Percentiles rank a stretch among this genome's conserved stretches.
Conservation (phyloP, 139 green algal species). For the Edaphochlamys debaryana region DNA sequence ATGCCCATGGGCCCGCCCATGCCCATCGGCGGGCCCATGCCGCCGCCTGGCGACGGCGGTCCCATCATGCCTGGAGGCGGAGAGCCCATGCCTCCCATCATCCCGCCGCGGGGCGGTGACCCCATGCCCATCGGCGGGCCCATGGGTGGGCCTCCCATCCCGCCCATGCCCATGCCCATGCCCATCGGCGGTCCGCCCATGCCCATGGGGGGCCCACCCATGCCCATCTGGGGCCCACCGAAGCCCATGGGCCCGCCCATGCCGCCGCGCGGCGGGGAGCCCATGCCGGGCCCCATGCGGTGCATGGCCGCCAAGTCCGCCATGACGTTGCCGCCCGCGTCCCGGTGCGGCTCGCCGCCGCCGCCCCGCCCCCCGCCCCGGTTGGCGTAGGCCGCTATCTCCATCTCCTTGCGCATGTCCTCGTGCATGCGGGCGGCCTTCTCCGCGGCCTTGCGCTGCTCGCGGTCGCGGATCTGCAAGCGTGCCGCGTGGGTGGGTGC, state of each 20-base stretch:
- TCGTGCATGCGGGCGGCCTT: conserved; percentile 37
- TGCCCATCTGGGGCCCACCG: background rate
- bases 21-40: background rate
- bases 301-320: background rate
- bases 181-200: background rate
- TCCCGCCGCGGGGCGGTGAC: background rate
- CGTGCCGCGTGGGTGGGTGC: too few species aligned
- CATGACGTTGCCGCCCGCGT: conserved; percentile 1
- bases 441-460: conserved; percentile 40
- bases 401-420: conserved; percentile 33
- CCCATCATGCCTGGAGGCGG: too few species aligned
- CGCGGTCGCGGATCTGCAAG: conserved; percentile 47
- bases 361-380: background rate
- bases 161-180: conserved; percentile 20
- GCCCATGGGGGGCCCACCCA: background rate
- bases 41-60: too few species aligned
- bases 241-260: background rate
- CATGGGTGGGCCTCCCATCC: background rate
- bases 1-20: background rate
- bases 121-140: background rate
- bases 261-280: background rate
- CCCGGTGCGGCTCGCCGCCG: conserved; percentile 2
- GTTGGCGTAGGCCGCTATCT: background rate
- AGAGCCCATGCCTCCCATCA: conserved; percentile 1
- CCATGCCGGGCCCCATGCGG: conserved; percentile 9